Base-by-base conservation (phyloP, 805 yeast species). In the Candida parachauliodes region DNA sequence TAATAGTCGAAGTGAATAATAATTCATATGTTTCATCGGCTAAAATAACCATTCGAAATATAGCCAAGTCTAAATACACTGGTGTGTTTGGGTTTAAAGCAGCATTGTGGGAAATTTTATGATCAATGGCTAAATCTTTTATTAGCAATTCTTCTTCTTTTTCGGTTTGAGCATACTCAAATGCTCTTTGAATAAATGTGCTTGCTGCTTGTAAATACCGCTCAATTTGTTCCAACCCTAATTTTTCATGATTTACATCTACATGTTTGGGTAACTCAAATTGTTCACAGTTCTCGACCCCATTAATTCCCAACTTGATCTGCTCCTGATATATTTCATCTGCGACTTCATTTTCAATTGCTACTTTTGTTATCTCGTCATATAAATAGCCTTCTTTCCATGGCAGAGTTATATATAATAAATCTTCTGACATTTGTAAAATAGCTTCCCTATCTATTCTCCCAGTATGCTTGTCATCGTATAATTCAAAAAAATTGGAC, bases 11-110 rank as follows among this genome's bases (percentile, higher is more conserved):
- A 10, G 86, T 71, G 62, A 93, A 93, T 44, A 91, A 78, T 28
- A 83, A 67, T 57, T 93, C 98, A 48, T 88, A 83, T 0, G 96
- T 85, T 52, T 88, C 98, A 56, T 89, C 96, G 0, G 98, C 97
- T 5, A 91, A 66, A 5, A 93, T 65, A 1, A 93, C 94, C 98
- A 91, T 91, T 44, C 98, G 69, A 63, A 91, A 91, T 0, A 96
- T 88, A 0, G 98, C 87, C 12, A 88, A 65, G 37, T 83, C 85
- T 36, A 89, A 71, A 41, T 65, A 77, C 8, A 82, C 78, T 1
- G 95, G 95, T 22, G 81, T 76, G 22, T 75, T 70, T 3, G 96
- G 96, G 53, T 88, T 86, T 26, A 88, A 63, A 0, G 95, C 96
- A 4, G 79, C 86, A 53, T 88, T 88, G 34, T 87, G 88, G 19